Evolutionary conservation across 306 rosid species (phyloP).

Genomic region (Sesbania bispinosa): DNA sequence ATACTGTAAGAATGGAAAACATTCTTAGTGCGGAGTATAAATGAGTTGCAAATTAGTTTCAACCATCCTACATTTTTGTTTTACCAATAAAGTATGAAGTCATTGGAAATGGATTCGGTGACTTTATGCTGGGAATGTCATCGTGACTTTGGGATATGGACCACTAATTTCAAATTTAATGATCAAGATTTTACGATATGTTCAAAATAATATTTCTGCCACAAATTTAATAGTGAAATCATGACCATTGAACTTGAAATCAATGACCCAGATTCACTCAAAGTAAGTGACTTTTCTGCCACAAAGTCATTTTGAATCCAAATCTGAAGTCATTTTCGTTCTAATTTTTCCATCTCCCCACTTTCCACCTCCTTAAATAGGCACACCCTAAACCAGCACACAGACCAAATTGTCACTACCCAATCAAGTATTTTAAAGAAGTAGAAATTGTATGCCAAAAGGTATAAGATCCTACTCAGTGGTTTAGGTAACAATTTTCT

Average conservation of each 20-base stretch:
- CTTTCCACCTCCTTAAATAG: neutral
- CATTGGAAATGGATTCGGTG: too few species aligned
- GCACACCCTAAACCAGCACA: neutral
- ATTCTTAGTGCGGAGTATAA: neutral
- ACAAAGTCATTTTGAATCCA: too few species aligned
- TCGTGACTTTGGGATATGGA: too few species aligned
- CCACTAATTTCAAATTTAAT: too few species aligned
- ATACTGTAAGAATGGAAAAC: neutral
- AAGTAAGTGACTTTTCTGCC: too few species aligned
- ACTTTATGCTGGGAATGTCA: too few species aligned
- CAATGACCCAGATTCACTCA: too few species aligned
- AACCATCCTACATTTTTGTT: neutral
- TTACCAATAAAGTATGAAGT: neutral
- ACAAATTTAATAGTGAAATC: too few species aligned
- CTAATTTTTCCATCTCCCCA: neutral
- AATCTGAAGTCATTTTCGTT: neutral
- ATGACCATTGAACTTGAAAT: too few species aligned
- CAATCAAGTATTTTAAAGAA: slow-evolving; percentile 6
- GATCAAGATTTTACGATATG: too few species aligned
- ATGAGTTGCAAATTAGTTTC: neutral
- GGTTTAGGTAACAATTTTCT: neutral
- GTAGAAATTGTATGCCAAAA: neutral
- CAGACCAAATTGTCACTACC: neutral
- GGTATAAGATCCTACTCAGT: neutral
- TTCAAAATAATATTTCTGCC: too few species aligned